A percentile compares a stretch with the other conserved stretches of the same genome.
These are phyloP conservation scores for Achaetomiella virescens DNA, from an alignment of 495 filamentous ascomycete species.

Conservation along the genomic window DNA sequence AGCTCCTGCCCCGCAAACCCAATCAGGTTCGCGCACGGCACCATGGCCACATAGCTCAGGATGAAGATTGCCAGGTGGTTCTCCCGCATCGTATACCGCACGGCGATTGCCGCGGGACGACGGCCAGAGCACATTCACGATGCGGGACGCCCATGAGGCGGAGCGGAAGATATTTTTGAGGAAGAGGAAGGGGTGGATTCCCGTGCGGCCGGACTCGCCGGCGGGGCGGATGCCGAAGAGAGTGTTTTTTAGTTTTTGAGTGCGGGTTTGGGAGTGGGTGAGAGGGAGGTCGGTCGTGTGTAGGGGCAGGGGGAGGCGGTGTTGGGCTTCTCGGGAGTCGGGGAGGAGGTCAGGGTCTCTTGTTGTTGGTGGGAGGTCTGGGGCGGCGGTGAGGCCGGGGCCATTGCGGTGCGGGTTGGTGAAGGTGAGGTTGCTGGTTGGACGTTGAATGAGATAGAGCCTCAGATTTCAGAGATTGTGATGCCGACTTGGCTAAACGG, in stretches of 20 bases:
- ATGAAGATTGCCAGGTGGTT: slow-evolving; percentile 43
- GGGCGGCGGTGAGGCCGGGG: background rate
- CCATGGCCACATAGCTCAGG: slow-evolving; percentile 56
- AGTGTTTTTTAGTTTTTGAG: slow-evolving; percentile 5
- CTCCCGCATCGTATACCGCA: slow-evolving; percentile 38
- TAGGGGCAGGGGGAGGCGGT: background rate
- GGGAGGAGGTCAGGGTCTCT: background rate
- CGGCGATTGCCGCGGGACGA: slow-evolving; percentile 49
- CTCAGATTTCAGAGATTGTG: too few relatives aligned
- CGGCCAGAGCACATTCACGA: slow-evolving; percentile 50
- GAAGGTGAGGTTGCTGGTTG: too few relatives aligned
- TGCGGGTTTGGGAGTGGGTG: background rate
- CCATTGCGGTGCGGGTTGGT: too few relatives aligned
- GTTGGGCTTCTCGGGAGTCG: background rate
- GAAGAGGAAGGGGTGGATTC: slow-evolving; percentile 40
- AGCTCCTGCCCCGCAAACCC: slow-evolving; percentile 81
- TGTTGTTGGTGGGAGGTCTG: too few relatives aligned
- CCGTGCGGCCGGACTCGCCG: slow-evolving; percentile 42
- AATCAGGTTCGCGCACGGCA: slow-evolving; percentile 80
- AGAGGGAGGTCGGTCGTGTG: slow-evolving; percentile 5
- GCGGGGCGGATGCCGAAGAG: slow-evolving; percentile 15
- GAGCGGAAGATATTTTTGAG: slow-evolving; percentile 38
- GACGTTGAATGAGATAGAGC: too few relatives aligned
- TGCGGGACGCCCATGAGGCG: slow-evolving; percentile 33
- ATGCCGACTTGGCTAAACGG: too few relatives aligned